Evolutionary conservation across 306 rosid genomes (phyloP), one percentile per base, ranked within the genome.

Genomic region (Sicyos edulis): DNA sequence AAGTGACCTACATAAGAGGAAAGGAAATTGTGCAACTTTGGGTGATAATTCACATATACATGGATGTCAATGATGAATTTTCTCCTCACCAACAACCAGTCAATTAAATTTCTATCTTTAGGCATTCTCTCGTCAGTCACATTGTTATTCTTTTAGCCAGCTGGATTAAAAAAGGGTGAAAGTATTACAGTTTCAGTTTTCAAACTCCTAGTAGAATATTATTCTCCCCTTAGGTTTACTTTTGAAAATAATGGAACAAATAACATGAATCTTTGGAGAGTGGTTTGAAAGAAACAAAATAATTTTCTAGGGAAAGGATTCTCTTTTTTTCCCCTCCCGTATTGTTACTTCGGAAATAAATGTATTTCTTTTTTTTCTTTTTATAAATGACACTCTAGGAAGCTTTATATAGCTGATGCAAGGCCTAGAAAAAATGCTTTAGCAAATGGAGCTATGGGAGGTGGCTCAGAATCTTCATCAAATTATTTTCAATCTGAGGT

Each of bases 361-460:
- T 42, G 6, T 40, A 34, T 62, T 60, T 19, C 3, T 40, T 6
- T 40, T 7, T 6, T 60, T 19, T 26, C 3, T 26, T 26, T 3
- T 26, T 26, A 56, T 64, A 32, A 62, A 61, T 32, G 21, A 61
- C 60, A 32, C 54, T 72, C 54, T 63, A 93, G 99, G 88, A 93
- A 93, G 87, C 85, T 93, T 67, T 93, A 91, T 81, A 93, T 93
- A 24, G 96, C 90, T 45, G 99, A 93, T 82, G 99, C 99, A 11
- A 88, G 99, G 75, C 99, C 96, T 21, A 88, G 97, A 78, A 93
- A 88, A 82, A 93, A 93, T 79, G 96, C 99, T 82, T 85, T 91
- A 72, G 99, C 97, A 61, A 93, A 93, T 85, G 92, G 97, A 72
- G 99, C 99, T 74, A 88, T 91, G 97, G 99, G 99, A 77, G 99